Evolutionary conservation across 768 basidiomycete species (phyloP).

Genomic region (Russula abietina): DNA sequence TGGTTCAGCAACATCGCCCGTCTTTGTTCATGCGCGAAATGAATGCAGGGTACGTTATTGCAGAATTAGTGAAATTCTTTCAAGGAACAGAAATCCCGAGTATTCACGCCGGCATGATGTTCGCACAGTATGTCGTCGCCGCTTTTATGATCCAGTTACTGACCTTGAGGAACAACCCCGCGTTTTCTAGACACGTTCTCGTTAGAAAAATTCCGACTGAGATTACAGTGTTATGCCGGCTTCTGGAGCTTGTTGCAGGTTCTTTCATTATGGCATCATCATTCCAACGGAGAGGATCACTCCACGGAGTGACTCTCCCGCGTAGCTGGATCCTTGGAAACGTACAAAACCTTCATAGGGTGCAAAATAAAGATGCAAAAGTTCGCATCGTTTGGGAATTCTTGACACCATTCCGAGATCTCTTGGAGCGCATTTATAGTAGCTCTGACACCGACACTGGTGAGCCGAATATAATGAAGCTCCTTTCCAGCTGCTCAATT

Average conservation of each 20-base stretch:
- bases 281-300: not conserved
- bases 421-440: constrained; percentile 22
- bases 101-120: constrained; percentile 7
- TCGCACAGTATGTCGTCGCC: not conserved
- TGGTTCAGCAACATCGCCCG: not conserved
- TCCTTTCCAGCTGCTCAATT: not conserved
- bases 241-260: constrained; percentile 14
- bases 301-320: constrained; percentile 16
- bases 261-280: constrained; percentile 12
- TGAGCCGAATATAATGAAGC: not conserved
- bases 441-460: not conserved
- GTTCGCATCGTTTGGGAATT: not conserved
- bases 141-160: not conserved
- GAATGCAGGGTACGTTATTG: not conserved
- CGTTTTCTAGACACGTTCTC: constrained; percentile 12
- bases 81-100: not conserved
- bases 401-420: constrained; percentile 1
- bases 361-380: constrained; percentile 9
- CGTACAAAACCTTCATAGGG: constrained; percentile 1
- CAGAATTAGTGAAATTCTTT: constrained; percentile 6
- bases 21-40: not conserved
- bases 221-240: constrained; percentile 8
- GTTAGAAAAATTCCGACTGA: constrained; percentile 8
- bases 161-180: not conserved
- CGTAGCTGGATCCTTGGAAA: constrained; percentile 25